These are phyloP conservation scores for Chalciporus chontae DNA, from an alignment of 768 basidiomycete genomes.

Conservation along the genomic window DNA sequence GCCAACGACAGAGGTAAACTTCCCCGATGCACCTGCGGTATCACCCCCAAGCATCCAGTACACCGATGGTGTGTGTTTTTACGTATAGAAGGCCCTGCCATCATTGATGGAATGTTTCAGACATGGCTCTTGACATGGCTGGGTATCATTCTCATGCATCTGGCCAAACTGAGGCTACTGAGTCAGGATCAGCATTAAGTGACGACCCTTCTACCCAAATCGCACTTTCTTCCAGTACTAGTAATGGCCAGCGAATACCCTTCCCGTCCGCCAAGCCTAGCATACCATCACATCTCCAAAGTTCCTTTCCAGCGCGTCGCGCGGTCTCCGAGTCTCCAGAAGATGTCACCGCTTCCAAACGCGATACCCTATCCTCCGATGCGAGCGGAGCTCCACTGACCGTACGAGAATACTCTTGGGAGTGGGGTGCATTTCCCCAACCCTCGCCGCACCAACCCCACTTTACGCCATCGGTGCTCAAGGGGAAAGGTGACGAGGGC, in stretches of 20 bases:
- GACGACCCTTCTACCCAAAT: constrained; percentile 18
- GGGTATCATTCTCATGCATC: constrained; percentile 60
- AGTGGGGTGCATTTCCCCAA: constrained; percentile 89
- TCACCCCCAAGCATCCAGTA: constrained; percentile 60
- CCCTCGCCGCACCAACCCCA: constrained; percentile 62
- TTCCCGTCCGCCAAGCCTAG: constrained; percentile 22
- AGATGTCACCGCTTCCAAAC: constrained; percentile 34
- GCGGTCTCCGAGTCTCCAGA: constrained; percentile 63
- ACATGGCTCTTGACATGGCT: constrained; percentile 75
- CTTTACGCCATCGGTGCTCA: constrained; percentile 32
- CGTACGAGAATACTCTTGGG: constrained; percentile 83
- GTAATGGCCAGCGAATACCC: constrained; percentile 8
- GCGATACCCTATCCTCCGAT: constrained; percentile 5
- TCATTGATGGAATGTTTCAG: constrained; percentile 34
- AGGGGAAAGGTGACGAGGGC: constrained; percentile 14
- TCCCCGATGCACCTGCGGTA: constrained; percentile 37
- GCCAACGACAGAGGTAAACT: constrained; percentile 49
- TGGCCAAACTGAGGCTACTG: neutral
- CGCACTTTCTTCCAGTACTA: neutral
- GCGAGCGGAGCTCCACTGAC: constrained; percentile 16
- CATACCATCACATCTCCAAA: constrained; percentile 21
- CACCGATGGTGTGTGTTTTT: constrained; percentile 43
- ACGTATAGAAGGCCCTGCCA: neutral
- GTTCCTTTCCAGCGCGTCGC: constrained; percentile 41
- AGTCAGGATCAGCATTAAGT: constrained; percentile 11